Conservation (phyloP, 768 basidiomycete species). For the Hericium coralloides region DNA sequence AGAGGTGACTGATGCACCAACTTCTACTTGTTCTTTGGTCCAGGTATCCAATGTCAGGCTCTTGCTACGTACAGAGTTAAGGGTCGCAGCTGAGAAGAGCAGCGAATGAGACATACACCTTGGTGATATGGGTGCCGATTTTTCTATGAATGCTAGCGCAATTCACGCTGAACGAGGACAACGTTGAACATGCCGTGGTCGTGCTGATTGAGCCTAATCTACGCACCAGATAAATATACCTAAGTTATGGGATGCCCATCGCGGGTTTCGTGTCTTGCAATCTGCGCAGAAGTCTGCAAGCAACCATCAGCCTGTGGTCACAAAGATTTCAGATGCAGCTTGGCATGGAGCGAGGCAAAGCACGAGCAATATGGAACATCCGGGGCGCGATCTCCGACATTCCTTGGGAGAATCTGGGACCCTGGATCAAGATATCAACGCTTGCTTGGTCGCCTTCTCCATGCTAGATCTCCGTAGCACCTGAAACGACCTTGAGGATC, state of each 20-base stretch:
- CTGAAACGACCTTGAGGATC: too few relatives aligned
- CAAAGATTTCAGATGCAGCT: neutral
- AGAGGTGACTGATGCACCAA: slow-evolving; percentile 26
- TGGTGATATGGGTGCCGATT: slow-evolving; percentile 87
- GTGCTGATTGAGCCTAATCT: neutral
- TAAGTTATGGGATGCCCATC: slow-evolving; percentile 86
- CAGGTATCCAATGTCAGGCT: slow-evolving; percentile 83
- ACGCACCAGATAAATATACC: slow-evolving; percentile 82
- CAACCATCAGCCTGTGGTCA: neutral
- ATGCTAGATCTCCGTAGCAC: too few relatives aligned
- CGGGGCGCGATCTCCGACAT: too few relatives aligned
- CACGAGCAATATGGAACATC: neutral
- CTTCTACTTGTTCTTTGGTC: slow-evolving; percentile 85
- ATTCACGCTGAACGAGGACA: slow-evolving; percentile 43
- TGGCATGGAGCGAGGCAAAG: neutral
- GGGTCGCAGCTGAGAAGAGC: neutral
- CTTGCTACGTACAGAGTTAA: slow-evolving; percentile 44
- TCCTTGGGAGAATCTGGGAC: too few relatives aligned
- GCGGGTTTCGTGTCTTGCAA: slow-evolving; percentile 76
- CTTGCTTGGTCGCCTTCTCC: too few relatives aligned
- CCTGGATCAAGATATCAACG: too few relatives aligned
- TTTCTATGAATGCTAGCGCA: slow-evolving; percentile 93
- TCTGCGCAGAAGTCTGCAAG: slow-evolving; percentile 79
- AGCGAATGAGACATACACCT: slow-evolving; percentile 59
- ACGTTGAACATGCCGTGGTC: slow-evolving; percentile 1